Evolutionary conservation across 352 stramenopile species (phyloP).

Genomic region (Aphanomyces cochlioides): DNA sequence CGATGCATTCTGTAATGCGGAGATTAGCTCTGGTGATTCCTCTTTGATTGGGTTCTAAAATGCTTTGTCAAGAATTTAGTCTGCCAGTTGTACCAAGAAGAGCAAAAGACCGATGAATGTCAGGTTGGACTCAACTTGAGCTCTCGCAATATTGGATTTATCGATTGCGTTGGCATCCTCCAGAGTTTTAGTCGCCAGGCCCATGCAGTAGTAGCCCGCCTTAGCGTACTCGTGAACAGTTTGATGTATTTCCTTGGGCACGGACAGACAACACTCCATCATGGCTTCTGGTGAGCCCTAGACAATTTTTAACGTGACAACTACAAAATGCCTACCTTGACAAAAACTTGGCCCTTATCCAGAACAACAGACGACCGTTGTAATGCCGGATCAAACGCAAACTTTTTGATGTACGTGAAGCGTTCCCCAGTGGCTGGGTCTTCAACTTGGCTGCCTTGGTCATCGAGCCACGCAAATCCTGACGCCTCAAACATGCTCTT

Average conservation of each 20-base stretch:
- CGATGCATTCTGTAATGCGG: constrained; percentile 54
- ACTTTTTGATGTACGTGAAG: constrained; percentile 17
- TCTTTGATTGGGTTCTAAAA: constrained; percentile 73
- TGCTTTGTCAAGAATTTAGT: background rate
- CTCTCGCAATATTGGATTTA: constrained; percentile 34
- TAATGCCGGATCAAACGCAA: constrained; percentile 18
- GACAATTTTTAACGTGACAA: background rate
- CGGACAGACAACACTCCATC: constrained; percentile 30
- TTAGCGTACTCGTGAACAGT: constrained; percentile 45
- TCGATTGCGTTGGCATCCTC: constrained; percentile 32
- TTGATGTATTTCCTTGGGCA: constrained; percentile 51
- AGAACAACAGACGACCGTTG: constrained; percentile 26
- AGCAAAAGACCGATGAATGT: constrained; percentile 66
- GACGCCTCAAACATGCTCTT: constrained; percentile 6
- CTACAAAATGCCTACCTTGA: constrained; percentile 34
- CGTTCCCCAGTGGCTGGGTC: background rate
- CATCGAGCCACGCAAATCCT: background rate
- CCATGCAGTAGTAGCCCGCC: constrained; percentile 66
- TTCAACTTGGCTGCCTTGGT: background rate
- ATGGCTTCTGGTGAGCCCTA: constrained; percentile 48
- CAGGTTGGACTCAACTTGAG: constrained; percentile 55
- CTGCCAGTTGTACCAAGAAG: constrained; percentile 43
- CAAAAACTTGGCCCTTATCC: background rate
- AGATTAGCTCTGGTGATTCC: constrained; percentile 59
- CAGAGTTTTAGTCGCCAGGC: constrained; percentile 38